Conservation (phyloP, 202 grass and related monocot species). For the Eragrostis tef region DNA sequence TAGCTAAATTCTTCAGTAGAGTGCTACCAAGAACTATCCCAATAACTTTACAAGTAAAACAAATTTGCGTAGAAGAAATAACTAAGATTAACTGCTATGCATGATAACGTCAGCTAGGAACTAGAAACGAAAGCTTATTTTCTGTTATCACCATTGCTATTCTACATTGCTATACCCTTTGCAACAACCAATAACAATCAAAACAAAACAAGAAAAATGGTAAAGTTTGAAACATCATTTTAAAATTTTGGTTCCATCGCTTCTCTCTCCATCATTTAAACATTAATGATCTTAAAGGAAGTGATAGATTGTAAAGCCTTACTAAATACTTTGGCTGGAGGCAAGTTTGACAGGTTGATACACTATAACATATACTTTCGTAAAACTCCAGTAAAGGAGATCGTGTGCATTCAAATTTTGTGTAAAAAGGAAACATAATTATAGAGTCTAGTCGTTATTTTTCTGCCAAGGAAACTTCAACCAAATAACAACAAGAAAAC, state of each 20-base stretch:
- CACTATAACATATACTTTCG: background rate
- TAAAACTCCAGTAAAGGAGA: constrained; percentile 35
- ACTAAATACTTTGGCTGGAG: constrained; percentile 17
- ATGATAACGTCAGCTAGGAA: background rate
- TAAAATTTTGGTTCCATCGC: background rate
- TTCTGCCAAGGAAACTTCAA: background rate
- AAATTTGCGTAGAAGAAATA: background rate
- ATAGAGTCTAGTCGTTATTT: constrained; percentile 3
- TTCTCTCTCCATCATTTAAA: background rate
- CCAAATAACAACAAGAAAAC: constrained; percentile 22
- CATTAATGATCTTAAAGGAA: constrained; percentile 9
- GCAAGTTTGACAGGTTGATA: constrained; percentile 32
- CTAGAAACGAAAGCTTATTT: background rate
- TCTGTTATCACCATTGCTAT: background rate
- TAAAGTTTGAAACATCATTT: too few relatives aligned
- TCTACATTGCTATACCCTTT: background rate
- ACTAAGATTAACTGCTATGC: background rate
- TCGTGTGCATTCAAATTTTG: constrained; percentile 16
- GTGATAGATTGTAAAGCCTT: background rate
- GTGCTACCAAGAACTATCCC: background rate
- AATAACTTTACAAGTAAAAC: background rate
- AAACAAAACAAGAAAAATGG: background rate
- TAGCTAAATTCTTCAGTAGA: constrained; percentile 12
- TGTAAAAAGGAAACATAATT: constrained; percentile 24
- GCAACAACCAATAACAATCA: background rate